Evolutionary conservation across 257 asterid genomes (phyloP), one percentile per base, ranked within the genome.

Genomic region (Gentiana macrophylla): DNA sequence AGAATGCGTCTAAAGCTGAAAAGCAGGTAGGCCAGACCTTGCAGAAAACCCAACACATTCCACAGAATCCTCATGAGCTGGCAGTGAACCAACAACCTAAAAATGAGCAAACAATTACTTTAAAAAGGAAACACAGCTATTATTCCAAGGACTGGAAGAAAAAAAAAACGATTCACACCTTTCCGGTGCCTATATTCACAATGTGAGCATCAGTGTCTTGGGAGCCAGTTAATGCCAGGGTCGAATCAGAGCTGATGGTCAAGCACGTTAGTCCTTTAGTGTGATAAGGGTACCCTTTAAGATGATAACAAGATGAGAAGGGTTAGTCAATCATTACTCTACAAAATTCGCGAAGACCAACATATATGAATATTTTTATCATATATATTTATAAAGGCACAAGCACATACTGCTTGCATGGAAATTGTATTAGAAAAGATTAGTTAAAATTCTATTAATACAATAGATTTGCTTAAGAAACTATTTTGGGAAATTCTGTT

Each of bases 211-310:
- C 79, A 55, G 88, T 78, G 70, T 87, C 93, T 32, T 61, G 74
- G 8, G 98, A 83, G 46, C 98, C 98, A 54, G 86, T 79, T 59
- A 91, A 83, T 50, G 77, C 96, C 62, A 87, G 84, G 50, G 77
- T 51, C 52, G 98, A 83, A 75, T 91, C 95, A 43, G 93, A 73
- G 72, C 62, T 88, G 68, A 85, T 65, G 44, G 90, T 69, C 85
- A 87, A 69, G 79, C 97, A 87, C 12, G 94, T 87, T 65, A 91
- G 72, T n/a, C 95, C 95, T 64, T 74, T 75, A 6, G 75, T 74
- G 70, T 87, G 98, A 74, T 87, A 91, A 0, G 83, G 83, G 71
- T 91, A 84, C 54, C 94, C 98, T 84, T 63, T 55, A 56, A 66
- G 11, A 32, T 41, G 53, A 50, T 44, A 12, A 15, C 24, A 32